Percentiles rank a stretch among this genome's conserved stretches.
Conservation (phyloP, 1,139 yeast species). For the Tardiomyces digboiensis region DNA sequence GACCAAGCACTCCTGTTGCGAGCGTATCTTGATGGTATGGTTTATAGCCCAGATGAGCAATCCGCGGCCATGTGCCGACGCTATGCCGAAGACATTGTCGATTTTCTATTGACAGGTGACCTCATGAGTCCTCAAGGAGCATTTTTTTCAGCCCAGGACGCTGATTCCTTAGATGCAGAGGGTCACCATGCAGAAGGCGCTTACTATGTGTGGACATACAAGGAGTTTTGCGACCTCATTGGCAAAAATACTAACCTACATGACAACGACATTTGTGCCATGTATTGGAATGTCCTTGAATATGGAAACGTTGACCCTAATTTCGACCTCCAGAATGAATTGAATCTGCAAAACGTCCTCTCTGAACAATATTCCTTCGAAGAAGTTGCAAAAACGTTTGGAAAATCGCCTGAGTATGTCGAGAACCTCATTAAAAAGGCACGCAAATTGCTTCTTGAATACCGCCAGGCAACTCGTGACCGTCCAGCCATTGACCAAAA, state of each 20-base stretch:
- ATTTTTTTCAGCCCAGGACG: conserved; percentile 27
- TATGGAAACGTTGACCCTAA: conserved; percentile 29
- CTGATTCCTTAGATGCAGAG: conserved; percentile 22
- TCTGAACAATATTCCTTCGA: conserved; percentile 10
- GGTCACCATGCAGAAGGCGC: conserved; percentile 26
- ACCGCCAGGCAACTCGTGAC: conserved; percentile 19
- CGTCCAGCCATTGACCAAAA: conserved; percentile 25
- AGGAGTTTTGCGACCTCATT: conserved; percentile 25
- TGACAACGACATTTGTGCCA: conserved; percentile 28
- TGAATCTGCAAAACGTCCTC: conserved; percentile 25
- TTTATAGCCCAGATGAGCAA: conserved; percentile 12
- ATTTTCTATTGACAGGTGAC: conserved; percentile 20
- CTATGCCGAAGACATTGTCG: conserved; percentile 19
- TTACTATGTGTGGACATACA: conserved; percentile 28
- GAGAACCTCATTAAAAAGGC: conserved; percentile 15
- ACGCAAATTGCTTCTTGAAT: conserved; percentile 14
- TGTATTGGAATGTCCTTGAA: conserved; percentile 28
- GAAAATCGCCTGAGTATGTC: conserved; percentile 17
- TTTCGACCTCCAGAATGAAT: conserved; percentile 24
- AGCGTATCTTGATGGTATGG: conserved; percentile 22
- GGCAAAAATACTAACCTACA: conserved; percentile 11
- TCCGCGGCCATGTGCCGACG: conserved; percentile 8
- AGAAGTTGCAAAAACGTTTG: conserved; percentile 27
- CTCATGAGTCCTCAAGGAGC: conserved; percentile 15
- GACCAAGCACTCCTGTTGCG: conserved; percentile 29